These are phyloP conservation scores for Chrysanthemum makinoi DNA, from an alignment of 129 eudicot genomes.

Conservation along the genomic window DNA sequence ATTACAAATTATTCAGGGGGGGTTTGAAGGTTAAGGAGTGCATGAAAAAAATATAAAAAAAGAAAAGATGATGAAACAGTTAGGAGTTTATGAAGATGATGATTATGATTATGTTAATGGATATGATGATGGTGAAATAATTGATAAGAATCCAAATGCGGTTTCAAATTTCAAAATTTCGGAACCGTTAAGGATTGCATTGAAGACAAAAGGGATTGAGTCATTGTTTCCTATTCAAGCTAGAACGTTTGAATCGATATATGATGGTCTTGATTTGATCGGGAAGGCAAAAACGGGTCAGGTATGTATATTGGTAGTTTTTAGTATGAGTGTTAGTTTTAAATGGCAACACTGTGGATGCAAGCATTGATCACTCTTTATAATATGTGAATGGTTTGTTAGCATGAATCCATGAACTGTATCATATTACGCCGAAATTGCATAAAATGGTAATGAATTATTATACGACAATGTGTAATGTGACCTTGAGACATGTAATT, in stretches of 20 bases:
- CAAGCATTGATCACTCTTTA: background rate
- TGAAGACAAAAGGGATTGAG: conserved; percentile 74
- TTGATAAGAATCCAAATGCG: conserved; percentile 45
- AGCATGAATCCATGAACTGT: background rate
- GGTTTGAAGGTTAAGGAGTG: conserved; percentile 29
- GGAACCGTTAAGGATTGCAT: conserved; percentile 58
- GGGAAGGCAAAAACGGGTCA: conserved; percentile 97
- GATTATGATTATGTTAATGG: conserved; percentile 13
- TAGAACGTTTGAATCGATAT: conserved; percentile 58
- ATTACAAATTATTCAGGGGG: conserved; percentile 1
- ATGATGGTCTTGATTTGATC: conserved; percentile 87
- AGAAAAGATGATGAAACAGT: conserved; percentile 35
- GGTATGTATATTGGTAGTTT: conserved; percentile 32
- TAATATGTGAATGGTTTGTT: background rate
- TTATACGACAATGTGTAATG: background rate
- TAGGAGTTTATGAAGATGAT: conserved; percentile 35
- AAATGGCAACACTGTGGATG: background rate
- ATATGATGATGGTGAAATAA: background rate
- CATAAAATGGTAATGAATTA: background rate
- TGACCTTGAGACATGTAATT: no score
- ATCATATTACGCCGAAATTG: background rate
- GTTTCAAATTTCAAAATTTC: conserved; percentile 71
- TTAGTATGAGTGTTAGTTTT: background rate
- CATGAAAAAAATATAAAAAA: conserved; percentile 13
- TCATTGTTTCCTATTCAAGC: conserved; percentile 94